These are phyloP conservation scores for Podospora anserina DNA, from an alignment of 495 filamentous ascomycete species.

Conservation along the genomic window DNA sequence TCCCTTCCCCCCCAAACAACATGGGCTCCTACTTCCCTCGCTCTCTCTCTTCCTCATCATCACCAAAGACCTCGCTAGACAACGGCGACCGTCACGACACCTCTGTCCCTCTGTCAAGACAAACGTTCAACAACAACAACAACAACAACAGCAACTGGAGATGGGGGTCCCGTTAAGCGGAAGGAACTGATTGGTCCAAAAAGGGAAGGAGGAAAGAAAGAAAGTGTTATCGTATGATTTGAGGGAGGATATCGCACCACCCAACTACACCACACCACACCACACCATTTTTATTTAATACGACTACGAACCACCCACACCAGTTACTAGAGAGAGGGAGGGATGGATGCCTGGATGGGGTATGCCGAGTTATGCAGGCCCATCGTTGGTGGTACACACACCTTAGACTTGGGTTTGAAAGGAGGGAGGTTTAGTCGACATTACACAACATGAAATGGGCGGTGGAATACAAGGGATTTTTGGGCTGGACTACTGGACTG, in stretches of 20 bases:
- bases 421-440: not conserved
- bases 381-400: not conserved
- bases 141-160: conserved; percentile 17
- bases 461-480: not conserved
- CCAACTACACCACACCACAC: not conserved
- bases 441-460: not conserved
- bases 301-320: not conserved
- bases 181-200: not conserved
- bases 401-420: not conserved
- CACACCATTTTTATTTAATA: not conserved
- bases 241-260: not conserved
- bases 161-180: conserved; percentile 28
- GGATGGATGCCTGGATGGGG: not conserved
- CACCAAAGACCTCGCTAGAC: conserved; percentile 44
- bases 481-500: not conserved
- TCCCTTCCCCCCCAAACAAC: conserved; percentile 26
- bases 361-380: not conserved
- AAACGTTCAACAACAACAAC: conserved; percentile 18
- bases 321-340: not conserved
- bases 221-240: not conserved
- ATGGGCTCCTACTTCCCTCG: conserved; percentile 35
- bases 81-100: conserved; percentile 31
- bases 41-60: conserved; percentile 36
- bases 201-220: not conserved
- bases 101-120: conserved; percentile 6